Evolutionary conservation across 2,329 filamentous ascomycete species (phyloP), one percentile per base, ranked within the genome.

Genomic region (Sarocladiaceae sp.): DNA sequence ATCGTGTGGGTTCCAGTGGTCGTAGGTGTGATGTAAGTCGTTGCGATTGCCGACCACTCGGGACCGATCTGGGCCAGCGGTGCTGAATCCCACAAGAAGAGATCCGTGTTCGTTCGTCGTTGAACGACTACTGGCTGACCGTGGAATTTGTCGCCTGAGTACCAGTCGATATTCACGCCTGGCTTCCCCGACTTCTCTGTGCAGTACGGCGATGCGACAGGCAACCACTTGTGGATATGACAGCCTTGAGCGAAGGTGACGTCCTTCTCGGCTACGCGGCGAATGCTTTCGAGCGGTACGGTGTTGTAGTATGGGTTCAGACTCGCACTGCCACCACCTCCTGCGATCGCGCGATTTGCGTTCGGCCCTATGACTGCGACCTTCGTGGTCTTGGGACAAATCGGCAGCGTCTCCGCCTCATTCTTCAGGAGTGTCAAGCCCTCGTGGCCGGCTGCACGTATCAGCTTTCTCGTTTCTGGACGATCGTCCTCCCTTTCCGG

Each of bases 11-110:
- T 79, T 3, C 84, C 84, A 0, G 75, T 80, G 1, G 76, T 75
- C 22, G 73, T 78, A 0, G 84, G 75, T 0, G 78, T 84, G 20
- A 88, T 66, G 29, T 72, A 75, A 0, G 82, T 83, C 48, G 78
- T 86, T 22, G 80, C 82, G 44, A 81, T 68, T 50, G 83, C 84
- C 2, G 83, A 87, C 76, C 82, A 87, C 51, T 82, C 76, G 0
- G 80, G 80, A 0, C 83, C 78, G 13, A 85, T 75, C 54, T 83
- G 72, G 20, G 74, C 72, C 15, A 78, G 64, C 5, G 84, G 84
- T 1, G 82, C 83, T 3, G 84, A 87, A 58, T 88, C 84, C 83
- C 84, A 87, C 2, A 88, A 72, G 71, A 85, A 87, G 1, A 87
- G 74, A 61, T 87, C 83, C 0, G 83, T 86, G 60, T 84, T 85